These are phyloP conservation scores for Colletotrichum salicis DNA, from an alignment of 2,329 filamentous ascomycete species.

Conservation along the genomic window DNA sequence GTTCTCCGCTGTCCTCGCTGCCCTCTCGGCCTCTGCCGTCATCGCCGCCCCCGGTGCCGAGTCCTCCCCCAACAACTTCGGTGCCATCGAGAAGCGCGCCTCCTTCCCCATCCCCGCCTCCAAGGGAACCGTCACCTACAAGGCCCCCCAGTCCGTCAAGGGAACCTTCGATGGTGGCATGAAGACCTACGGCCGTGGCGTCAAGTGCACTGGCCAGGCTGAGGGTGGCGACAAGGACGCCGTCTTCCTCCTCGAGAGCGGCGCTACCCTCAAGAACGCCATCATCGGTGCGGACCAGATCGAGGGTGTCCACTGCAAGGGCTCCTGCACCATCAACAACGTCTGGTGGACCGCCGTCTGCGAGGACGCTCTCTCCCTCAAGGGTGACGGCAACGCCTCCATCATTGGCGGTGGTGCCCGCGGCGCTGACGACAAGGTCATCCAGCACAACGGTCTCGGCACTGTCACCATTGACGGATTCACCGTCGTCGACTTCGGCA, in stretches of 20 bases:
- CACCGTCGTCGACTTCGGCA: conserved; percentile 35
- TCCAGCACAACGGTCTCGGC: conserved; percentile 37
- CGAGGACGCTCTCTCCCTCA: conserved; percentile 42
- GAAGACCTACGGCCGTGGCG: conserved; percentile 51
- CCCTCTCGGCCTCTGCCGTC: conserved; percentile 37
- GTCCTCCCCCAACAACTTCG: conserved; percentile 30
- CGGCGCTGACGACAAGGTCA: conserved; percentile 34
- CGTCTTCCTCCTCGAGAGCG: conserved; percentile 53
- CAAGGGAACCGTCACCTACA: conserved; percentile 41
- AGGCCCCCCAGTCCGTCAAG: conserved; percentile 35
- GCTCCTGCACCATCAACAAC: conserved; percentile 54
- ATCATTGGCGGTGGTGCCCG: conserved; percentile 34
- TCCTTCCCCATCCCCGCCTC: conserved; percentile 43
- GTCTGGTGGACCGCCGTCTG: conserved; percentile 62
- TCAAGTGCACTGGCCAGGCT: conserved; percentile 51
- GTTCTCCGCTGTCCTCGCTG: conserved; percentile 38
- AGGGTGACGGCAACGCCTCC: conserved; percentile 35
- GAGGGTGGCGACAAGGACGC: conserved; percentile 58
- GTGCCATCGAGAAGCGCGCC: conserved; percentile 38
- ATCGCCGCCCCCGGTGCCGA: conserved; percentile 36
- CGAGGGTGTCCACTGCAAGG: conserved; percentile 59
- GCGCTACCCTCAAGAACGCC: conserved; percentile 56
- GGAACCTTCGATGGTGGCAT: conserved; percentile 44
- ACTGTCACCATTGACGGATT: conserved; percentile 37
- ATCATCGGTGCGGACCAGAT: conserved; percentile 57